Evolutionary conservation across 306 rosid species (phyloP), one percentile per base, ranked within the genome.

Genomic region (Spatholobus suberectus): DNA sequence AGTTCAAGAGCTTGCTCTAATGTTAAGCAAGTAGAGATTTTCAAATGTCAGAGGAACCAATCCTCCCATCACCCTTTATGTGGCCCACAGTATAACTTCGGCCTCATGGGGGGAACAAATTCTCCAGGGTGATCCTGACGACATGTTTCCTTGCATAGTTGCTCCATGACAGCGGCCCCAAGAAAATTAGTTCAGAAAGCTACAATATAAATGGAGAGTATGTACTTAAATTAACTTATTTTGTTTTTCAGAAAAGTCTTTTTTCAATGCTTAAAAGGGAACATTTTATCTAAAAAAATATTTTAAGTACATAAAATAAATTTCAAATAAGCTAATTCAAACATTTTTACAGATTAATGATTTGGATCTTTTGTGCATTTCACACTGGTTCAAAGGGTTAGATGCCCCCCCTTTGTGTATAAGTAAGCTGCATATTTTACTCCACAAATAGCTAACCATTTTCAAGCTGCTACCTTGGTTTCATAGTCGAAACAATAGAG

Each of bases 91-190:
- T 8, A 63, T 32, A 32, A 63, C 43, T 63, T 63, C 1, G 23
- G 44, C 72, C 18, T n/a, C 15, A n/a, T 66, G 72, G 17, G 3
- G 40, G 70, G 27, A 35, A 66, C 72, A 66, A 66, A 66, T 54
- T 66, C 47, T 66, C 27, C 15, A 66, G 1, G 72, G 26, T 66
- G 72, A 15, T 66, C 72, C 70, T 66, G 15, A n/a, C 14, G 1
- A 9, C 27, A n/a, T 38, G 23, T 63, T 63, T 65, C 23, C 3
- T 8, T 6, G 43, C 43, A 32, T 1, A 63, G 23, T 63, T 29
- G 23, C 5, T 0, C 21, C 23, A 32, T 27, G 23, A 62, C 38
- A 6, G 1, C 5, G 12, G 61, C 4, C 61, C 27, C 26, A 6
- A 54, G 6, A 57, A 21, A 57, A 21, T 8, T 3, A 7, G 32